Conservation (phyloP, 805 yeast genomes). For the Yarrowia sp. region DNA sequence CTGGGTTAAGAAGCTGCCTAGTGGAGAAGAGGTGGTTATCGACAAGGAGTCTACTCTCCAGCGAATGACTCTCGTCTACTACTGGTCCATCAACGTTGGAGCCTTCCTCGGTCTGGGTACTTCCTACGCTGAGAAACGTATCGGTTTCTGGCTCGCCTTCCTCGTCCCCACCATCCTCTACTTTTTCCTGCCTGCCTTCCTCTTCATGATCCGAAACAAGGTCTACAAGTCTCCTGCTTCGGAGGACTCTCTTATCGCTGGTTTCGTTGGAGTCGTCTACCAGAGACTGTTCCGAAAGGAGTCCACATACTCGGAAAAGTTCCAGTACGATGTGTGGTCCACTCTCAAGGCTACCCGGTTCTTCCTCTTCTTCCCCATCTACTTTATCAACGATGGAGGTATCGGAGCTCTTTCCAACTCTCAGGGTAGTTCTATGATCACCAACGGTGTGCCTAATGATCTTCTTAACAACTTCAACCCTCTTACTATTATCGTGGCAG, state of each 20-base stretch:
- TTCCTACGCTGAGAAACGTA: background rate
- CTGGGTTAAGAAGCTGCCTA: background rate
- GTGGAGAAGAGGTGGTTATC: background rate
- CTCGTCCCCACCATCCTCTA: background rate
- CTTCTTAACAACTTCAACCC: background rate
- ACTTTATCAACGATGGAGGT: background rate
- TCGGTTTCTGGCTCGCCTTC: background rate
- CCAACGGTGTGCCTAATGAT: background rate
- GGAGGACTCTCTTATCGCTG: background rate
- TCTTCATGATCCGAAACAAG: background rate
- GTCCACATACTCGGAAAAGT: background rate
- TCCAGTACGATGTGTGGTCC: background rate
- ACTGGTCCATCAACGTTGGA: background rate
- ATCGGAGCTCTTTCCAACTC: background rate
- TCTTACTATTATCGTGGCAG: background rate
- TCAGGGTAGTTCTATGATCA: background rate
- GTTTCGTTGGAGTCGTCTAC: background rate
- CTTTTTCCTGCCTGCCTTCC: background rate
- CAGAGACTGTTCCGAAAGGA: background rate
- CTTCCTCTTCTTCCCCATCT: conserved; percentile 1
- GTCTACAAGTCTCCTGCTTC: background rate
- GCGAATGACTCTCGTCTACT: background rate
- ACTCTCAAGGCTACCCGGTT: background rate
- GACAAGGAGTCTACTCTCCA: background rate
- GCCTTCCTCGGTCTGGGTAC: background rate